These are phyloP conservation scores for Vaccinium vitisidaea DNA, from an alignment of 148 eudicot genomes.

Conservation along the genomic window DNA sequence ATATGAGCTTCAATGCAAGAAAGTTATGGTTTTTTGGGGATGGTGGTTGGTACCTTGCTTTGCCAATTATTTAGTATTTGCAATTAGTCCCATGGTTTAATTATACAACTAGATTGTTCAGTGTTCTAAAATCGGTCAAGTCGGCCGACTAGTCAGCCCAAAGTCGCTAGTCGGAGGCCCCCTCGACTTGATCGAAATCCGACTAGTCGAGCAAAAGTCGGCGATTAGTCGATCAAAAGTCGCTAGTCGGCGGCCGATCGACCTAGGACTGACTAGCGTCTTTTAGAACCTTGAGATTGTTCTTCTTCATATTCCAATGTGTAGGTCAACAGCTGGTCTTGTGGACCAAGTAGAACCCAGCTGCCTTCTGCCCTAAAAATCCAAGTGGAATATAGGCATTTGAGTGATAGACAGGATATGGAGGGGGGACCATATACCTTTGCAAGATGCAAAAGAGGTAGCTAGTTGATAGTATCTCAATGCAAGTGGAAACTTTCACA, in stretches of 20 bases:
- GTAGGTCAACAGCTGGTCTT: background rate
- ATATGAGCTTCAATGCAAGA: background rate
- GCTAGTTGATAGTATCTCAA: slow-evolving; percentile 8
- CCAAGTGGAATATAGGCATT: background rate
- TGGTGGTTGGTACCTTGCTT: background rate
- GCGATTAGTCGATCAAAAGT: too few relatives aligned
- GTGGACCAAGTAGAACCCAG: background rate
- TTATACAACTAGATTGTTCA: background rate
- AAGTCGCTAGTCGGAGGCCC: too few relatives aligned
- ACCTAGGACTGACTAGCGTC: too few relatives aligned
- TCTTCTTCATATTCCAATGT: background rate
- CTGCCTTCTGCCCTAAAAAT: background rate
- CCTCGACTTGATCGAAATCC: too few relatives aligned
- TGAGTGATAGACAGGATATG: background rate
- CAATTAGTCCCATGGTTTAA: background rate
- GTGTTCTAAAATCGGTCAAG: too few relatives aligned
- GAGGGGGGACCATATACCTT: background rate
- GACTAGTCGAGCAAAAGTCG: too few relatives aligned
- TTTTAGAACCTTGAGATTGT: background rate
- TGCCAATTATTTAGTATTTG: background rate
- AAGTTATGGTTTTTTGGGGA: background rate
- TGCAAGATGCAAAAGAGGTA: background rate
- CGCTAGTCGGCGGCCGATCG: too few relatives aligned
- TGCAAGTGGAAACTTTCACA: background rate
- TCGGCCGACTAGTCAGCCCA: too few relatives aligned